A percentile compares a stretch with the other conserved stretches of the same genome.
phyloP scores from a whole-genome alignment of 768 basidiomycete species.

The Calocera cornea region DNA sequence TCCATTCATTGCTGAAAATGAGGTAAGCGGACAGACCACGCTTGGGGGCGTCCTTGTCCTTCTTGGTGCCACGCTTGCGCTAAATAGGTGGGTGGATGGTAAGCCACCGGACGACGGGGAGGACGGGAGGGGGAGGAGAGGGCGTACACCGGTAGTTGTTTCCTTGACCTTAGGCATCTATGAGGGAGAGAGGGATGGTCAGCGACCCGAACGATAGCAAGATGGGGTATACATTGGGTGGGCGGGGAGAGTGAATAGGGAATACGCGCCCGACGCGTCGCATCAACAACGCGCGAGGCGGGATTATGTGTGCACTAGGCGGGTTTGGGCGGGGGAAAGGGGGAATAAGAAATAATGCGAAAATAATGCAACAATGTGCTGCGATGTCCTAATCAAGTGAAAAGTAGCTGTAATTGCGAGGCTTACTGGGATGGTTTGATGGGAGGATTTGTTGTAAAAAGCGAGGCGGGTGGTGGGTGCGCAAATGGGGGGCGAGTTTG shows the following conservation, averaged over 20 bases:
- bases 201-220: neutral
- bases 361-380: constrained; percentile 3
- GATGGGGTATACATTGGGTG: neutral
- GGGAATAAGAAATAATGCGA: neutral
- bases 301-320: neutral
- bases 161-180: constrained; percentile 12
- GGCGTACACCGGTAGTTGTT: neutral
- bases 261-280: constrained; percentile 2
- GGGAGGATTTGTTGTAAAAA: neutral
- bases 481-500: constrained; percentile 1
- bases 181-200: neutral
- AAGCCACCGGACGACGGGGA: neutral
- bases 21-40: constrained; percentile 92
- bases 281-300: constrained; percentile 1
- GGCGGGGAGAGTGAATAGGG: neutral
- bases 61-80: constrained; percentile 25
- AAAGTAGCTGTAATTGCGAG: neutral
- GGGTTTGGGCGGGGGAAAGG: neutral
- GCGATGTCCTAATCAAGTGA: neutral
- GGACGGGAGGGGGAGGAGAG: neutral
- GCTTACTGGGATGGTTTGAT: neutral
- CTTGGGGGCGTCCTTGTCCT: constrained; percentile 78
- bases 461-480: neutral
- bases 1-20: constrained; percentile 96
- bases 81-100: constrained; percentile 10